Conservation (phyloP, 2,329 filamentous ascomycete species). For the Apiospora hydei region DNA sequence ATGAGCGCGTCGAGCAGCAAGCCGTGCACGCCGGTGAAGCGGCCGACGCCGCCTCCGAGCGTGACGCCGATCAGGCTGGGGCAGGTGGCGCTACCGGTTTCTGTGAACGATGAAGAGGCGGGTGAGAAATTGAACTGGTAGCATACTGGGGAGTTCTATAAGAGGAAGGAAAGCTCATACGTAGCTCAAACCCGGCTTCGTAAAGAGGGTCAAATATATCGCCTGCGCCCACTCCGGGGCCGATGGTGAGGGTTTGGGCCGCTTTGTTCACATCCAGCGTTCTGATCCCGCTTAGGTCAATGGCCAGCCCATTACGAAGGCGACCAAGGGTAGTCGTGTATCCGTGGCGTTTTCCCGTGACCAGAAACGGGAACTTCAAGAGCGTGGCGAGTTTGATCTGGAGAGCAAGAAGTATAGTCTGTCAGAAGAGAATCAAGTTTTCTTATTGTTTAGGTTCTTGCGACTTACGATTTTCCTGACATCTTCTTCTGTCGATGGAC, state of each 20-base stretch:
- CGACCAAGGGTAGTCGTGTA: constrained; percentile 37
- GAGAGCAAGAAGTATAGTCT: no score
- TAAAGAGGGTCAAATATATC: constrained; percentile 27
- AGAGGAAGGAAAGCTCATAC: constrained; percentile 22
- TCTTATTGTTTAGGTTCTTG: no score
- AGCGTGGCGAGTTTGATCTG: constrained; percentile 33
- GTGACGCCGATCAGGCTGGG: constrained; percentile 33
- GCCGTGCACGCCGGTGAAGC: constrained; percentile 33
- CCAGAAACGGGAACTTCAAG: constrained; percentile 32
- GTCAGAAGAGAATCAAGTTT: no score
- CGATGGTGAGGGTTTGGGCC: background rate
- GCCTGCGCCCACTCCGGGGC: background rate
- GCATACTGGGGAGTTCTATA: no score
- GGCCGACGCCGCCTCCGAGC: constrained; percentile 36
- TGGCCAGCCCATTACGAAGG: constrained; percentile 34
- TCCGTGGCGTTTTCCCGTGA: background rate
- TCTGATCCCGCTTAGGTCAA: background rate
- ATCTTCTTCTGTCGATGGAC: no score
- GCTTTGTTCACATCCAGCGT: background rate
- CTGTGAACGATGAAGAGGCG: background rate
- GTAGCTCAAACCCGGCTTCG: constrained; percentile 31
- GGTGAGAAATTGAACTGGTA: no score
- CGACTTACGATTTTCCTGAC: no score
- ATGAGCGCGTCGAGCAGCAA: constrained; percentile 39
- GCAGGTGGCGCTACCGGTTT: constrained; percentile 29